Base-by-base conservation (phyloP, 2,329 filamentous ascomycete species). In the Furcasterigmium furcatum region DNA sequence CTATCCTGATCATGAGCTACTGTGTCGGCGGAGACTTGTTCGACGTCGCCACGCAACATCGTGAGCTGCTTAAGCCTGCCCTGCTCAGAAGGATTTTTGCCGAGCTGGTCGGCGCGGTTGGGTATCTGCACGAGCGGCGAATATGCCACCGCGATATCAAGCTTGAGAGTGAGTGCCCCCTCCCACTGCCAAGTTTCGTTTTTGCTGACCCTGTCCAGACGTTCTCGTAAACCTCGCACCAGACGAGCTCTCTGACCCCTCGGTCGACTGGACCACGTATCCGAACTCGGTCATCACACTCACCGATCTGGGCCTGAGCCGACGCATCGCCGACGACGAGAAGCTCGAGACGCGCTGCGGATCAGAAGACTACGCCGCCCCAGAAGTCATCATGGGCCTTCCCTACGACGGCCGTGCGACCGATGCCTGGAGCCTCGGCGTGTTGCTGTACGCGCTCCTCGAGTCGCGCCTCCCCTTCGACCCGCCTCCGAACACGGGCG, bases 141-240 rank as follows among this genome's bases (percentile, higher is more conserved):
- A 96, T 99, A 61, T 92, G 97, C 44, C 94, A 99, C 63, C 84
- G 94, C 49, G 94, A 99, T 65, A 95, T 99, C 67, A 99, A 99
- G 70, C 84, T 99, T 48, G 94, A 99, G 74, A 80, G 88, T 94
- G 78, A 68, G 84, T 75, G 24, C 19, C n/a, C 24, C 36, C 16
- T 21, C 30, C 30, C 34, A 32, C 49, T 53, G n/a, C n/a, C n/a
- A n/a, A n/a, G n/a, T n/a, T n/a, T n/a, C n/a, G 24, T 27, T 27
- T 27, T 52, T 41, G 20, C 48, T 56, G 42, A 54, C 35, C 20
- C 38, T 46, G 13, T 7, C 21, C 59, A 95, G 90, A 97, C 64
- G 89, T 96, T 35, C 83, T 99, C 24, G 87, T 97, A 58, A 97
- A 96, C 61, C 75, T 96, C 40, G 81, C 87, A 0, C 72, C 80